Evolutionary conservation across 352 stramenopile species (phyloP), one percentile per base, ranked within the genome.

Genomic region (Pythium utonaiense): DNA sequence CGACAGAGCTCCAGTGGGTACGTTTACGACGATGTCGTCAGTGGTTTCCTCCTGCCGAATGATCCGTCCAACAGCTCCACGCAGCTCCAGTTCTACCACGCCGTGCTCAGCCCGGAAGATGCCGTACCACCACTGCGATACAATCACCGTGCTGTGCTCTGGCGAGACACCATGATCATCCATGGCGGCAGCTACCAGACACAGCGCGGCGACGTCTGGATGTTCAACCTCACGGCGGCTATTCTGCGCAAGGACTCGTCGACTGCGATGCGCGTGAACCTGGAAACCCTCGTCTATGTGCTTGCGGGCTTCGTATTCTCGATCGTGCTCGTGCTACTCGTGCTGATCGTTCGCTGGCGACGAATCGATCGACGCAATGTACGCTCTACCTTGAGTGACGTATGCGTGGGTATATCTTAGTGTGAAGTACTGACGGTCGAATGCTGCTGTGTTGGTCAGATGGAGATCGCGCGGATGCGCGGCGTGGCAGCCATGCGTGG

Each of bases 231-330:
- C 13, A 84, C 78, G 14, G 66, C 41, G 12, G 72, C 76, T 13
- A 55, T 59, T 3, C 34, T 80, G 22, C 54, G 45, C 5, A 51
- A 72, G 38, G 72, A 71, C 38, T 54, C 53, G 3, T n/a, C 53
- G 1, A 30, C 53, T 0, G 51, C 60, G 17, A 44, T 89, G 10
- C 75, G 75, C 16, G 66, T 88, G 28, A 67, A 87, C 57, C 67
- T 88, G 12, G 70, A 77, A 57, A 85, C 82, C n/a, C 72, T 91
- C 14, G 69, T 89, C n/a, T 91, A 89, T 64, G 73, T 89, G 24
- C 66, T 89, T 8, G 78, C 66, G 10, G 77, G 75, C 13, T 88
- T 91, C 60, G 79, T 88, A n/a, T 42, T 86, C 38, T 73, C 78
- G 38, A 78, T 91, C 36, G 63, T 88, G 16, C 64, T 82, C 19